Base-by-base conservation (phyloP, 305 asterid species). In the Ilex paraguariensis region DNA sequence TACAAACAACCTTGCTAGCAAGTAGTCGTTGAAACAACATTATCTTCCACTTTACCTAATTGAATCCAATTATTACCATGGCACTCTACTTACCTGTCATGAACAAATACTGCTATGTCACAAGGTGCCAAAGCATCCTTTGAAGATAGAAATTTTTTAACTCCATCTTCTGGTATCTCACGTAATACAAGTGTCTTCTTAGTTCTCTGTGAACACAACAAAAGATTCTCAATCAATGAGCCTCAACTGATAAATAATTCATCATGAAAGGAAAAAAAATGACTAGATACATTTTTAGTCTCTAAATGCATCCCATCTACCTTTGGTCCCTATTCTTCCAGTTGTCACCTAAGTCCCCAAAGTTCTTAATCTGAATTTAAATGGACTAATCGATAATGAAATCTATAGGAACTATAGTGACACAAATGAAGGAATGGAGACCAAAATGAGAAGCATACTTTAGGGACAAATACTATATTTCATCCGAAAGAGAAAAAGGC, bases 41-140 rank as follows among this genome's bases (percentile, higher is more conserved):
- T 36, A 36, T 36, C 42, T 36, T 36, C 42, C 42, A 36, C 42
- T 36, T 36, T 36, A 8, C 42, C 9, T 5, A 4, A 36, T 36
- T 36, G 42, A 36, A 36, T 46, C 52, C 15, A 46, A 46, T 46
- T 10, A 46, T 12, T 12, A 46, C 13, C 10, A 62, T 14, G 59
- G 14, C 48, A 72, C 48, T 60, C 49, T 63, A 56, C 49, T 62
- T 76, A 90, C 98, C 98, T 93, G 82, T 93, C 97, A 72, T 93
- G 98, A 66, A 90, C 95, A 82, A 93, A 93, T 68, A 90, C 60
- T 54, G 97, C 98, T 36, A 90, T 80, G 68, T 93, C 98, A 64
- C 98, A 93, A 57, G 84, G 78, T 48, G 97, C 93, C 81, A 93
- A 79, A 61, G 95, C 91, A 71, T 93, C 95, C 82, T 64, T 87